phyloP scores from a whole-genome alignment of 257 asterid genomes.

The Lithospermum erythrorhizon region DNA sequence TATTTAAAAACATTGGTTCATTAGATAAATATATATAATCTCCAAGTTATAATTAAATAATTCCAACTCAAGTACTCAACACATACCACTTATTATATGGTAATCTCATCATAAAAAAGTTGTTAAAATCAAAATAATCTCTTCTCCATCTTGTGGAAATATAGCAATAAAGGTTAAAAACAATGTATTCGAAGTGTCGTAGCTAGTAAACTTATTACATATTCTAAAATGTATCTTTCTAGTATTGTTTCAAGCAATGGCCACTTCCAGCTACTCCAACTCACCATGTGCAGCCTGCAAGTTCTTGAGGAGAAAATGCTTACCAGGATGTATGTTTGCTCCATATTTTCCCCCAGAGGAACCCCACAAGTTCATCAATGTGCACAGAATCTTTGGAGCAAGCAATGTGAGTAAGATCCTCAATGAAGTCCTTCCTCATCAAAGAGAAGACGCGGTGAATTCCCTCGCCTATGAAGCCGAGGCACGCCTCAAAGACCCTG shows the following conservation, averaged over 20 bases:
- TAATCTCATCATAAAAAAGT: background rate
- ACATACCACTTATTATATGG: no score
- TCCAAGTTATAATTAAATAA: no score
- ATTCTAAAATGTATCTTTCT: background rate
- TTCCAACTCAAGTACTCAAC: no score
- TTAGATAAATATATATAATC: no score
- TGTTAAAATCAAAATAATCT: background rate
- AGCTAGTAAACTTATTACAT: background rate
- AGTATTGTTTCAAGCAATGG: constrained; percentile 14
- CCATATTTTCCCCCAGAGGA: constrained; percentile 77
- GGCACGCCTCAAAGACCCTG: constrained; percentile 62
- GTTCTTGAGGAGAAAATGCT: constrained; percentile 60
- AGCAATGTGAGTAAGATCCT: constrained; percentile 69
- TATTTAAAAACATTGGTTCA: no score
- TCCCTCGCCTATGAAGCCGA: constrained; percentile 82
- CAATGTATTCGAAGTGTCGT: no score
- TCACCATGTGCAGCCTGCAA: constrained; percentile 93
- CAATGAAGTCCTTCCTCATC: constrained; percentile 49
- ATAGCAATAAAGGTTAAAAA: background rate
- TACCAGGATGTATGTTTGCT: constrained; percentile 49
- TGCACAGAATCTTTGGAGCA: constrained; percentile 70
- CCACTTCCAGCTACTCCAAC: constrained; percentile 47
- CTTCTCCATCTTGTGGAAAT: background rate
- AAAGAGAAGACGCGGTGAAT: constrained; percentile 66
- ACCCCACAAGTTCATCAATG: constrained; percentile 52